phyloP scores from a whole-genome alignment of 768 basidiomycete genomes.

The Lentinula aciculospora region DNA sequence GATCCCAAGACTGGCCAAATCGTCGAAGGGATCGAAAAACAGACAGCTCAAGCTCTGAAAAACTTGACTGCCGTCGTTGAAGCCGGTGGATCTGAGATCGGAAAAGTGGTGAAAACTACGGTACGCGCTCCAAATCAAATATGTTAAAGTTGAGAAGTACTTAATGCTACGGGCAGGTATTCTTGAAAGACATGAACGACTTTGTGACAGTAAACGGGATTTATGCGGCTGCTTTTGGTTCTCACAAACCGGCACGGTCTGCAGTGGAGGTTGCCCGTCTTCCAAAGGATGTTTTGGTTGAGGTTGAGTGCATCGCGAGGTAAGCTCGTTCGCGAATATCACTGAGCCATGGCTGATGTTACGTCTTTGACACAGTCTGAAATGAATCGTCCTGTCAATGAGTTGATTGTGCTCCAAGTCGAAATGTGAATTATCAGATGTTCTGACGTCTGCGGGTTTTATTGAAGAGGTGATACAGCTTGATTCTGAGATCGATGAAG shows the following conservation, averaged over 20 bases:
- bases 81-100: slow-evolving; percentile 71
- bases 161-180: slow-evolving; percentile 49
- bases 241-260: slow-evolving; percentile 90
- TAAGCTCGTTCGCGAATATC: slow-evolving; percentile 21
- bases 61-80: slow-evolving; percentile 83
- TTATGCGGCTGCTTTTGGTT: slow-evolving; percentile 82
- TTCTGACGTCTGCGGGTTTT: too few relatives aligned
- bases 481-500: too few relatives aligned
- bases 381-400: background rate
- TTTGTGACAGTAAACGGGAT: slow-evolving; percentile 78
- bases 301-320: slow-evolving; percentile 89
- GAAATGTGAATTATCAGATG: too few relatives aligned
- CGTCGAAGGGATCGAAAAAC: slow-evolving; percentile 69
- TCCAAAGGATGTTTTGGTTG: slow-evolving; percentile 87
- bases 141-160: too few relatives aligned
- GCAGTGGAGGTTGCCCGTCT: slow-evolving; percentile 86
- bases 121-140: too few relatives aligned
- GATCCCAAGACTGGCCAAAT: slow-evolving; percentile 67
- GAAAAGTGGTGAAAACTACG: slow-evolving; percentile 88
- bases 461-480: too few relatives aligned
- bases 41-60: slow-evolving; percentile 78
- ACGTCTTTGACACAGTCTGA: background rate
- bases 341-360: background rate
- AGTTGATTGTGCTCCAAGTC: too few relatives aligned
- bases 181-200: slow-evolving; percentile 90